Evolutionary conservation across 208 protist species (phyloP).

Genomic region (Sergeia podlipaevii): DNA sequence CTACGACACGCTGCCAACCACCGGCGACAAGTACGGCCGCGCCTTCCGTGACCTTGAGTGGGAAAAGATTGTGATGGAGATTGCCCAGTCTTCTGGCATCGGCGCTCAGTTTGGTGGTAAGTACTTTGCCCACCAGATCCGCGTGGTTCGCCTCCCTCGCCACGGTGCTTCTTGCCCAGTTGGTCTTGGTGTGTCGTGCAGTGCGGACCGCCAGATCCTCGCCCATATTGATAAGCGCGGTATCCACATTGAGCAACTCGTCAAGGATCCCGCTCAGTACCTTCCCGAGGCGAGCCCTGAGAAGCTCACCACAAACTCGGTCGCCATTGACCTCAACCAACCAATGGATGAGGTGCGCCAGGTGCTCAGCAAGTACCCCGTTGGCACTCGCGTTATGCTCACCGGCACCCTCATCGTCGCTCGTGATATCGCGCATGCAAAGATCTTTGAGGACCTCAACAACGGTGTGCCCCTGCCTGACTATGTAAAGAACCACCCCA

Average conservation of each 20-base stretch:
- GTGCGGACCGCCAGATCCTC: slow-evolving; percentile 95
- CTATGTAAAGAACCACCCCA: slow-evolving; percentile 94
- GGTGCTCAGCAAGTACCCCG: slow-evolving; percentile 77
- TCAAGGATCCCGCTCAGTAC: slow-evolving; percentile 91
- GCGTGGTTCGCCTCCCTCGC: slow-evolving; percentile 90
- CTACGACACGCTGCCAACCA: slow-evolving; percentile 95
- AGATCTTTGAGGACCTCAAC: slow-evolving; percentile 89
- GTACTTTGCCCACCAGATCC: slow-evolving; percentile 96
- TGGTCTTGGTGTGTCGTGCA: slow-evolving; percentile 96
- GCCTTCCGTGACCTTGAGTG: slow-evolving; percentile 96
- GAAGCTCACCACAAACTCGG: slow-evolving; percentile 35
- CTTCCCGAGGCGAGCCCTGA: slow-evolving; percentile 71
- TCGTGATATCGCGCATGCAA: slow-evolving; percentile 97
- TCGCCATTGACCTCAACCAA: slow-evolving; percentile 87
- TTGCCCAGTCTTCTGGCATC: slow-evolving; percentile 85
- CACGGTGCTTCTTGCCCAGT: slow-evolving; percentile 93
- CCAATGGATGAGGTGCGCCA: slow-evolving; percentile 87
- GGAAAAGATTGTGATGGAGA: slow-evolving; percentile 91
- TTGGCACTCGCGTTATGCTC: slow-evolving; percentile 91
- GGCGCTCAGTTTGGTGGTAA: slow-evolving; percentile 97
- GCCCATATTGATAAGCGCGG: slow-evolving; percentile 93
- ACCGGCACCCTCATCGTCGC: slow-evolving; percentile 96
- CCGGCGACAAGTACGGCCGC: slow-evolving; percentile 85
- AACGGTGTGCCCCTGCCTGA: slow-evolving; percentile 80
- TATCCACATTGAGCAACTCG: slow-evolving; percentile 94